Evolutionary conservation across 2,329 filamentous ascomycete species (phyloP), one percentile per base, ranked within the genome.

Genomic region (Alternaria sp.): DNA sequence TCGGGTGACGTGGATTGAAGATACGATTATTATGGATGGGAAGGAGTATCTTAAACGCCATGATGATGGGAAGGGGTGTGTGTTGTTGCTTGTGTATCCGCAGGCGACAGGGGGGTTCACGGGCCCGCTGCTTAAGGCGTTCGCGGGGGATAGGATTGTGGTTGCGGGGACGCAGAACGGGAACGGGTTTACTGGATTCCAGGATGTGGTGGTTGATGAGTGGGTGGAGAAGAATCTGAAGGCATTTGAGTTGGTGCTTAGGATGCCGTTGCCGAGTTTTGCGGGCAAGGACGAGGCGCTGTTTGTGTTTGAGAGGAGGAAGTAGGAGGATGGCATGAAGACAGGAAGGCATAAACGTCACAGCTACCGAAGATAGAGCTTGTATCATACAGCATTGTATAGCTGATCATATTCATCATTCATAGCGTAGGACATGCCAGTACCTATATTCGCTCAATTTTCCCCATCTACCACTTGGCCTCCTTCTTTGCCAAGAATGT

Each of bases 211-310:
- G 23, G 87, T 92, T 76, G 89, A 89, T 70, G 85, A 89, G 72
- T 93, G 88, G 82, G 88, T 93, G 81, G 85, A 80, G 63, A 80
- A 77, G 51, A 86, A 90, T 73, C 84, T 87, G 72, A 76, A 73
- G 25, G 83, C 82, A 2, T 93, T 89, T 86, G 83, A 84, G 54
- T 86, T 87, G 76, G 83, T 87, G 3, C 84, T 87, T 14, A 89
- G 91, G 80, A 83, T 93, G 65, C 85, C 90, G 5, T 76, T 94
- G 73, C 90, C 90, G 21, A 92, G 89, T 76, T 93, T 93, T 79
- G 88, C 90, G 3, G 91, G 89, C 26, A 93, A 93, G 77, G 91
- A 94, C 71, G 91, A 94, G 79, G 91, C 88, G 0, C 73, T 93
- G 59, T 93, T 89, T 78, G 85, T 92, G 20, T 93, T 90, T 58